Percentiles rank a stretch among this genome's conserved stretches.
These are phyloP conservation scores for Didymosphaeria variabile DNA, from an alignment of 2,329 filamentous ascomycete species.

Conservation along the genomic window DNA sequence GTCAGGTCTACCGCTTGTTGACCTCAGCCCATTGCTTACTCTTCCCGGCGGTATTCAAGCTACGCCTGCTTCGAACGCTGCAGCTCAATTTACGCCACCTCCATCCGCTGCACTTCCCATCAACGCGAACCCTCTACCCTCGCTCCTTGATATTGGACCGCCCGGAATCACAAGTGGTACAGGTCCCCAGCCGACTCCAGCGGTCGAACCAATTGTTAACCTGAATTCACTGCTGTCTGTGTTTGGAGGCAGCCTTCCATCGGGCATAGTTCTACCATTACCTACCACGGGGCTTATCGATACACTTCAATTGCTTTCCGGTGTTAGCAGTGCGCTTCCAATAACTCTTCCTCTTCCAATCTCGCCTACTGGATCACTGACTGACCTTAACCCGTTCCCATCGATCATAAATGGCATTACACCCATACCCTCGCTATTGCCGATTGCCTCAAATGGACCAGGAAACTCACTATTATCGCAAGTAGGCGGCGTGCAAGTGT, in stretches of 20 bases:
- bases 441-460: neutral
- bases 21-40: conserved; percentile 6
- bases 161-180: neutral
- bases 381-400: neutral
- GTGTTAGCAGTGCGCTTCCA: neutral
- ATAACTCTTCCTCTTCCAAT: neutral
- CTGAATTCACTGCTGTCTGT: neutral
- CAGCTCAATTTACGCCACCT: neutral
- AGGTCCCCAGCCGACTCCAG: neutral
- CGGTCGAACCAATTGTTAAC: neutral
- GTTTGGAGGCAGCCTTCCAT: neutral
- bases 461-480: neutral
- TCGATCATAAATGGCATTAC: neutral
- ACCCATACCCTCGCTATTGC: neutral
- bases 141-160: neutral
- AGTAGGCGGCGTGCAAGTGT: neutral
- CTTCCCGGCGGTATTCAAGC: neutral
- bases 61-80: neutral
- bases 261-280: neutral
- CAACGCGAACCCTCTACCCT: neutral
- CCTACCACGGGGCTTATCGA: neutral
- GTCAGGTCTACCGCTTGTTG: conserved; percentile 1
- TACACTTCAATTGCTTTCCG: neutral
- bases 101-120: neutral
- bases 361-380: neutral